Evolutionary conservation across 208 protist genomes (phyloP), one percentile per base, ranked within the genome.

Genomic region (Trypanosoma theileri): DNA sequence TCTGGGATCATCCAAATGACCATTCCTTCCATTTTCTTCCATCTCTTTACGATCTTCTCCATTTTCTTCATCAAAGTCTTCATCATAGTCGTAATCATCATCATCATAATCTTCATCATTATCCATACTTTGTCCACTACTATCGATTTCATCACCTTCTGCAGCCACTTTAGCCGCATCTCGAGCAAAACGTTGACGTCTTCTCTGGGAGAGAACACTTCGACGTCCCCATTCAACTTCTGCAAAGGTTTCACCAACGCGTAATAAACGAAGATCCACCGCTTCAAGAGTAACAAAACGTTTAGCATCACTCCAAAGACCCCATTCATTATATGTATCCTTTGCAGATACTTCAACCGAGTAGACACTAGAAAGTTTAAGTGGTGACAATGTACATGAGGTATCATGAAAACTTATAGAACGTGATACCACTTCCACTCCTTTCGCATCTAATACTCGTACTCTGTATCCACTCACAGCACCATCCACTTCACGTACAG

Each of bases 311-410:
- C 86, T 94, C 91, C 93, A 97, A 40, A 97, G 78, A 53, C 93
- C 93, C 91, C 90, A 96, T 63, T 91, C 85, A 69, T 94, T 80
- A 69, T 96, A 94, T 52, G 91, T 94, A 72, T 97, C 93, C 76
- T 93, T 95, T 12, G 89, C 91, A 11, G 89, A 84, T 9, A 96
- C 91, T 71, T 93, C 73, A 13, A 97, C 91, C 12, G 75, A 73
- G 82, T 97, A 96, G 21, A 88, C 53, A 7, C 84, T 84, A n/a
- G 74, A 80, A 12, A 91, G 75, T 8, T 86, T 69, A 2, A 97
- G 81, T 0, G 79, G 77, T 8, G 86, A 79, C 17, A 96, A 54
- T 8, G 79, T 80, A 64, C 85, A 89, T 59, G 67, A 76, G n/a
- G 73, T 88, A 65, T 93, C 84, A 19, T 75, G 71, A 63, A 83